These are phyloP conservation scores for Picea sitchensis DNA, from an alignment of 75 land plant species.

Conservation along the genomic window DNA sequence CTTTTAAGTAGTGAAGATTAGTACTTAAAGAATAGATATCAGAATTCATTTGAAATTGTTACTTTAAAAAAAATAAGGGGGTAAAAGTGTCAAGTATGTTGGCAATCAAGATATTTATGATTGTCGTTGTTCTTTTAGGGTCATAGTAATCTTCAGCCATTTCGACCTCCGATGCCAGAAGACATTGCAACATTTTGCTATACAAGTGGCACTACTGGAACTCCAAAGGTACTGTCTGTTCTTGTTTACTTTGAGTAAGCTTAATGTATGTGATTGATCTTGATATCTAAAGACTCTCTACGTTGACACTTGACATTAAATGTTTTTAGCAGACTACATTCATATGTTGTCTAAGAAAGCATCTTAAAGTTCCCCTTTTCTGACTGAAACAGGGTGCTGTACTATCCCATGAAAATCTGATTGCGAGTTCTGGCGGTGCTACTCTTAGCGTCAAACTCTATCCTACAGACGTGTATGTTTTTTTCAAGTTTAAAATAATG, in stretches of 20 bases:
- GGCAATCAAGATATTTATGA: no score
- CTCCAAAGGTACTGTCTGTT: slow-evolving; percentile 75
- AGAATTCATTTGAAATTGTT: no score
- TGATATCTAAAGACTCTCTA: no score
- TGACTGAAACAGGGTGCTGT: slow-evolving; percentile 71
- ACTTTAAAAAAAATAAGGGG: no score
- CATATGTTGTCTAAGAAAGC: neutral
- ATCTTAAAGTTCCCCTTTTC: slow-evolving; percentile 6
- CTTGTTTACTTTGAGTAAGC: neutral
- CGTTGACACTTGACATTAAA: neutral
- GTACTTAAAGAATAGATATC: no score
- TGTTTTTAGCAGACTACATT: slow-evolving; percentile 9
- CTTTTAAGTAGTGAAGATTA: no score
- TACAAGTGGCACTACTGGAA: slow-evolving; percentile 99
- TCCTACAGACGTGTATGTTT: slow-evolving; percentile 81
- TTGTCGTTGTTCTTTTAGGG: slow-evolving; percentile 47
- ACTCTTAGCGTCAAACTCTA: slow-evolving; percentile 18
- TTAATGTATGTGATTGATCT: slow-evolving; percentile 1
- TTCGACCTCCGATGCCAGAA: slow-evolving; percentile 78
- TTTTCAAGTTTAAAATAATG: neutral
- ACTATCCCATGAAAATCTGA: slow-evolving; percentile 72
- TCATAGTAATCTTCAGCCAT: slow-evolving; percentile 47
- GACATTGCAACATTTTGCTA: slow-evolving; percentile 97
- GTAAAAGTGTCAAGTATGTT: no score
- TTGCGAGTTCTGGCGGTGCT: slow-evolving; percentile 84